Evolutionary conservation across 2,329 filamentous ascomycete genomes (phyloP).

Genomic region (Ilyonectria mors-panacis): DNA sequence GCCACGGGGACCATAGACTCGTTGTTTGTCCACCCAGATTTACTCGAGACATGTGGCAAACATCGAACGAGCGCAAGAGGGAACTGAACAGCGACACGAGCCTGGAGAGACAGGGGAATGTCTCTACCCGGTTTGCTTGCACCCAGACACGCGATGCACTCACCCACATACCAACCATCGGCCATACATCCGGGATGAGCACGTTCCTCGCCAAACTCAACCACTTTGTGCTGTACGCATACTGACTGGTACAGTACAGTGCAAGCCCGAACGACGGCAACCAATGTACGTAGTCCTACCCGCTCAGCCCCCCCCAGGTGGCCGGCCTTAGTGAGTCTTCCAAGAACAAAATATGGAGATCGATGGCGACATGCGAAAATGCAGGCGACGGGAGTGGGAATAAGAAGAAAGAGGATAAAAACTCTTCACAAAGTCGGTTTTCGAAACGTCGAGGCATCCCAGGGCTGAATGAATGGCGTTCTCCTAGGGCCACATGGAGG

Average conservation of each 20-base stretch:
- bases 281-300: constrained; percentile 7
- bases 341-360: constrained; percentile 13
- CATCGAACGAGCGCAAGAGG: constrained; percentile 9
- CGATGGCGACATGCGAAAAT: constrained; percentile 11
- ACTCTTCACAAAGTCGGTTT: constrained; percentile 27
- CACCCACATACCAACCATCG: constrained; percentile 44
- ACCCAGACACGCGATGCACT: constrained; percentile 35
- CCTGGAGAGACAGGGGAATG: constrained; percentile 15
- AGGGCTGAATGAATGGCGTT: constrained; percentile 24
- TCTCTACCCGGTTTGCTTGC: constrained; percentile 25
- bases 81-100: constrained; percentile 14
- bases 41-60: constrained; percentile 32
- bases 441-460: constrained; percentile 31
- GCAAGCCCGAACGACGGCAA: neutral
- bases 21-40: constrained; percentile 26
- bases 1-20: constrained; percentile 12
- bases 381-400: constrained; percentile 16
- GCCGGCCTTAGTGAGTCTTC: neutral
- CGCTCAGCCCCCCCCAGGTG: constrained; percentile 10
- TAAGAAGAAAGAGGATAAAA: constrained; percentile 17
- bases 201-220: constrained; percentile 40
- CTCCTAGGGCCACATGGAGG: constrained; percentile 29
- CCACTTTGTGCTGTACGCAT: constrained; percentile 5
- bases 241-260: neutral
- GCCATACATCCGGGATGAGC: constrained; percentile 38